Base-by-base conservation (phyloP, 2,329 filamentous ascomycete species). In the Grosmannia huntii region DNA sequence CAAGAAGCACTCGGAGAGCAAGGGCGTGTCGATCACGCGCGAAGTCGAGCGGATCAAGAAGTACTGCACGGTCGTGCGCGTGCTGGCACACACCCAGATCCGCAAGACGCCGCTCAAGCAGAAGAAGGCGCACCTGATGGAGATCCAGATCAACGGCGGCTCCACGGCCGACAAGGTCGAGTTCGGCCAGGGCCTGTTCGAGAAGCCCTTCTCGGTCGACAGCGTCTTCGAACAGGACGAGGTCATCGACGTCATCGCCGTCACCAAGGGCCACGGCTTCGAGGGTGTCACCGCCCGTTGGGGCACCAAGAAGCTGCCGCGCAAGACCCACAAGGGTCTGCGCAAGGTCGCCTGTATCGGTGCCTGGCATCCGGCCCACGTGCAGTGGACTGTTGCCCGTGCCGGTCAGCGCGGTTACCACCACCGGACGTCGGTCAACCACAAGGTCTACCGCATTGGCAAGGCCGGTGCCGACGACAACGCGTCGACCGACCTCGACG, bases 261-360 rank as follows among this genome's bases (percentile, higher is more conserved):
- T 99, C 75, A 99, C 94, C 83, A 97, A 96, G 87, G 94, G 94
- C 83, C 90, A 97, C 83, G 94, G 94, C 76, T 97, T 89, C 88
- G 82, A 83, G 75, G 94, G 94, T 87, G 94, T 99, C 71, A 99
- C 94, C 67, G 82, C 86, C 77, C 86, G 94, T 81, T 99, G 94
- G 94, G 94, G 94, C 71, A 99, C 94, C 82, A 99, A 96, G 89
- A 99, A 97, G 90, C 90, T 99, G 72, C 94, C 94, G 69, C 90
- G 94, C 75, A 99, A 99, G 90, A 99, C 94, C 64, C 94, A 99
- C 89, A 99, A 99, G 87, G 94, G 94, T 96, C 90, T 99, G 73
- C 87, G 94, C 73, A 99, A 99, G 89, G 92, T 99, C 70, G 94
- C 94, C 74, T 99, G 94, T 96, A 99, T 99, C 77, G 94, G 94